These are phyloP conservation scores for Hydnomerulius pinastri DNA, from an alignment of 768 basidiomycete species.

Conservation along the genomic window DNA sequence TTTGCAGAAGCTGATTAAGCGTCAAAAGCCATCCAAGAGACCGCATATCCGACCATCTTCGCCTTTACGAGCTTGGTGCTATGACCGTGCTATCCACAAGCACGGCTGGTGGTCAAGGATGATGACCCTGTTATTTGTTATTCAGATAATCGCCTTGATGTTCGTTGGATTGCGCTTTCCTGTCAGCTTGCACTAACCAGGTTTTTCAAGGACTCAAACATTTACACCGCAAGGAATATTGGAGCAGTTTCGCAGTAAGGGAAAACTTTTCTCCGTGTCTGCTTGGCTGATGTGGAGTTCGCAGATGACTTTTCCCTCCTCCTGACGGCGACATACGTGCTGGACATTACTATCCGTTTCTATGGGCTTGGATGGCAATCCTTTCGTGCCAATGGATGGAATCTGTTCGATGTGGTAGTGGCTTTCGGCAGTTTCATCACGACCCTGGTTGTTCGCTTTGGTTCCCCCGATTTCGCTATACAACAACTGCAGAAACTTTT, in stretches of 20 bases:
- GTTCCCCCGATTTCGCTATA: conserved; percentile 47
- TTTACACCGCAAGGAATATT: conserved; percentile 52
- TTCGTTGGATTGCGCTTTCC: conserved; percentile 37
- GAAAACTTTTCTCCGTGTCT: conserved; percentile 1
- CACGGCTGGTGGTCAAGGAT: conserved; percentile 89
- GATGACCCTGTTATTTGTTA: conserved; percentile 76
- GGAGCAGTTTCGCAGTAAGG: conserved; percentile 63
- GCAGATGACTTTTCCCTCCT: conserved; percentile 77
- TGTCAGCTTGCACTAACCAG: background rate
- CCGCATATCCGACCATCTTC: conserved; percentile 62
- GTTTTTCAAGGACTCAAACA: conserved; percentile 69
- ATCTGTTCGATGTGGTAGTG: conserved; percentile 83
- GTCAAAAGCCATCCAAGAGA: conserved; percentile 83
- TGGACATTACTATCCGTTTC: conserved; percentile 78
- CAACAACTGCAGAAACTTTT: conserved; percentile 87
- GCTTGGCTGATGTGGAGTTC: conserved; percentile 7
- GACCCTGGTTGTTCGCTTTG: conserved; percentile 69
- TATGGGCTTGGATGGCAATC: conserved; percentile 83
- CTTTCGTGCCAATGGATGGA: conserved; percentile 93
- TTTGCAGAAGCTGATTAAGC: conserved; percentile 81
- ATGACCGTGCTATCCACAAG: conserved; percentile 85
- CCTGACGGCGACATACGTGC: conserved; percentile 68
- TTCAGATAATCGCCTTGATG: conserved; percentile 86
- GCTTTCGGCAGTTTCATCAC: conserved; percentile 83
- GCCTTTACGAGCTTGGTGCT: conserved; percentile 79